Conservation (phyloP, 2,329 filamentous ascomycete species). For the Xylaria sp. region DNA sequence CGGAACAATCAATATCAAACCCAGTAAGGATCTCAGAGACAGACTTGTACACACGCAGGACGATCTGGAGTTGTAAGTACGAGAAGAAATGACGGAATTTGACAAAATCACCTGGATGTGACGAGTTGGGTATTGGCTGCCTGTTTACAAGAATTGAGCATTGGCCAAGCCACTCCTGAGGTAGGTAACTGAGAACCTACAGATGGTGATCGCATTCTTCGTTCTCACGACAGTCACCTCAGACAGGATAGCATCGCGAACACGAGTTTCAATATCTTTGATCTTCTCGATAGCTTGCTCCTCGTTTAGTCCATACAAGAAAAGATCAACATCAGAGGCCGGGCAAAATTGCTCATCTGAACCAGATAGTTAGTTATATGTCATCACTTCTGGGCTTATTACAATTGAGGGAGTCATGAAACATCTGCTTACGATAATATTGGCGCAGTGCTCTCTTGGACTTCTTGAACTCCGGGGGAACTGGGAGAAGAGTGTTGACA, state of each 20-base stretch:
- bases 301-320: slow-evolving; percentile 80
- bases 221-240: slow-evolving; percentile 85
- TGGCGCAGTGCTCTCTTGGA: slow-evolving; percentile 69
- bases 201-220: slow-evolving; percentile 85
- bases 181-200: slow-evolving; percentile 34
- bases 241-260: slow-evolving; percentile 78
- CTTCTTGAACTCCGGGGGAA: slow-evolving; percentile 64
- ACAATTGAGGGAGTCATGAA: not conserved
- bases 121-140: slow-evolving; percentile 80
- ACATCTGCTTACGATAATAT: slow-evolving; percentile 76
- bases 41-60: slow-evolving; percentile 83
- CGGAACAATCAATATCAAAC: slow-evolving; percentile 86
- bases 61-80: slow-evolving; percentile 55
- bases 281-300: slow-evolving; percentile 83
- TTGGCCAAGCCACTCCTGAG: not conserved
- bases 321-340: slow-evolving; percentile 86
- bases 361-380: slow-evolving; percentile 6
- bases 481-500: slow-evolving; percentile 76
- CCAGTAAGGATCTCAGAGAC: slow-evolving; percentile 84
- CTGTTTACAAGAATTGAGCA: slow-evolving; percentile 42
- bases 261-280: slow-evolving; percentile 75
- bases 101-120: slow-evolving; percentile 65
- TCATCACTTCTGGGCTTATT: not conserved
- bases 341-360: slow-evolving; percentile 51
- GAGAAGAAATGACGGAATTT: not conserved